These are phyloP conservation scores for Wallacemonas sp. DNA, from an alignment of 208 protist genomes.

Conservation along the genomic window DNA sequence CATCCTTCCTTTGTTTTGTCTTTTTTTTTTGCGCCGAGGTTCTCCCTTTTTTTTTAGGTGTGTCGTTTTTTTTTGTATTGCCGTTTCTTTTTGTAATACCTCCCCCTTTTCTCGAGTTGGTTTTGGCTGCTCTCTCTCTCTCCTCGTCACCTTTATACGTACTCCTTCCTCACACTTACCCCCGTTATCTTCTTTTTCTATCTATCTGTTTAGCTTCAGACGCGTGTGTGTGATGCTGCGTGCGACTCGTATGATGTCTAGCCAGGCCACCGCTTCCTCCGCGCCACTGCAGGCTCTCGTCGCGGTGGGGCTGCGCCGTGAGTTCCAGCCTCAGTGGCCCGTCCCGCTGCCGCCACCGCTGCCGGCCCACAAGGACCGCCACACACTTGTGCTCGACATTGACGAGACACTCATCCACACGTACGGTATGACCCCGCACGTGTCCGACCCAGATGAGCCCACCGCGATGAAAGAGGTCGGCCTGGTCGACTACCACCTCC, in stretches of 20 bases:
- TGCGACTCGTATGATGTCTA: background rate
- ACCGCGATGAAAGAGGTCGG: background rate
- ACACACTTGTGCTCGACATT: slow-evolving; percentile 88
- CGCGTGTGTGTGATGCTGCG: slow-evolving; percentile 9
- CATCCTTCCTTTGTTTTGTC: background rate
- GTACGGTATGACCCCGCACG: slow-evolving; percentile 47
- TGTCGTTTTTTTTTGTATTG: background rate
- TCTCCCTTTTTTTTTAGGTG: background rate
- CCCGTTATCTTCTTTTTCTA: no score
- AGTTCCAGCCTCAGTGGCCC: slow-evolving; percentile 65
- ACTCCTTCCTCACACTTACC: no score
- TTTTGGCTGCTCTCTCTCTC: background rate
- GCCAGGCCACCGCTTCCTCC: slow-evolving; percentile 3
- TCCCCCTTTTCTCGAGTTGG: background rate
- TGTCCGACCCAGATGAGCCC: slow-evolving; percentile 20
- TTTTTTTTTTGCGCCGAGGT: background rate
- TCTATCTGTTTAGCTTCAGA: no score
- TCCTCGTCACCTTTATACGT: background rate
- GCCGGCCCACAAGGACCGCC: slow-evolving; percentile 38
- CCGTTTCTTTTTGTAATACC: background rate
- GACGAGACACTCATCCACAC: slow-evolving; percentile 86
- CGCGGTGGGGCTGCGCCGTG: slow-evolving; percentile 46
- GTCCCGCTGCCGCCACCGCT: slow-evolving; percentile 67
- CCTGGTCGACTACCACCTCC: slow-evolving; percentile 44
- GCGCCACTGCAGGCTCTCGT: slow-evolving; percentile 41